Evolutionary conservation across 495 filamentous ascomycete genomes (phyloP).

Genomic region (Penicillium dipodomyicola): DNA sequence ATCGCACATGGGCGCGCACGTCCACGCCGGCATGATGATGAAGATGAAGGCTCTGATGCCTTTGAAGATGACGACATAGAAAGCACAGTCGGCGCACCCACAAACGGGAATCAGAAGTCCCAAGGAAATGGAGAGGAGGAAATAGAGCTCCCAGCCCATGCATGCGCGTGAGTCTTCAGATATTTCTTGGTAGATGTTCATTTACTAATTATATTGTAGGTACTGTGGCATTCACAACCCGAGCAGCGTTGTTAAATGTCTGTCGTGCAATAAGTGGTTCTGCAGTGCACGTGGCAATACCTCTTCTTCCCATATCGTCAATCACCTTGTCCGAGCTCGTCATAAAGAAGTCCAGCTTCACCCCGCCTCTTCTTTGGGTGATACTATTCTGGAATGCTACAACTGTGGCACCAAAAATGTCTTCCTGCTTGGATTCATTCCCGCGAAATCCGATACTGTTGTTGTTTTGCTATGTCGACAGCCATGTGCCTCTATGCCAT

Average conservation of each 20-base stretch:
- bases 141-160: constrained; percentile 89
- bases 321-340: constrained; percentile 93
- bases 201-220: constrained; percentile 44
- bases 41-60: constrained; percentile 81
- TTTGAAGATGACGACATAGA: constrained; percentile 90
- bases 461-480: constrained; percentile 96
- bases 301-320: constrained; percentile 96
- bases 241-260: constrained; percentile 91
- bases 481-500: constrained; percentile 89
- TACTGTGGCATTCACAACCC: constrained; percentile 98
- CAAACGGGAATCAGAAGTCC: constrained; percentile 67
- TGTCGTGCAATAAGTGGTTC: constrained; percentile 97
- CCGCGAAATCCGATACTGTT: constrained; percentile 97
- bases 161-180: constrained; percentile 77
- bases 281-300: constrained; percentile 97
- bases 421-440: constrained; percentile 98
- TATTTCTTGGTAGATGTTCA: neutral
- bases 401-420: constrained; percentile 99
- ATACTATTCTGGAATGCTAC: constrained; percentile 98
- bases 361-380: constrained; percentile 89
- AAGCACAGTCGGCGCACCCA: constrained; percentile 81
- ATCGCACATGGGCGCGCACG: constrained; percentile 59
- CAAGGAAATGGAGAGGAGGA: constrained; percentile 72
- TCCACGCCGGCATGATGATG: constrained; percentile 72
- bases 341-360: constrained; percentile 99